Evolutionary conservation across 1,284 basidiomycete species (phyloP), one percentile per base, ranked within the genome.

Genomic region (Trametes sp.): DNA sequence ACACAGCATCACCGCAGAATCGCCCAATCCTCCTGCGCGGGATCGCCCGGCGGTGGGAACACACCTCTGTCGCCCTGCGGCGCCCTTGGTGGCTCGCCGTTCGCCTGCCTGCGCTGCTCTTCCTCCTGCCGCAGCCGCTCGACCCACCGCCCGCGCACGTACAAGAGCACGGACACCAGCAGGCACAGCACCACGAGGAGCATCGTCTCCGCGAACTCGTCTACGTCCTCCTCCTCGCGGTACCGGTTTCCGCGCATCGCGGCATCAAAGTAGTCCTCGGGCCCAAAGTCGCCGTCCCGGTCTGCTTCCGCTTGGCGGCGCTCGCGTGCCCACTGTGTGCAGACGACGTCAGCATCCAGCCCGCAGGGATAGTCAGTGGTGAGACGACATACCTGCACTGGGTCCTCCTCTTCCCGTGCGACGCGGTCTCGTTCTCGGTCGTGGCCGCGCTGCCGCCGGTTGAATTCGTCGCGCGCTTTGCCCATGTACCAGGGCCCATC

Each of bases 241-340:
- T 84, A 77, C 33, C 82, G 77, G 8, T 80, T 83, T 24, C 85
- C 84, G 44, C 88, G 83, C 59, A 86, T 70, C 9, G 86, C 84
- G 2, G 81, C 89, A 28, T 93, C 90, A 70, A 92, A 89, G 75
- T 91, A 92, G 72, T 94, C 92, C 61, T 93, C 91, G 0, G 90
- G 88, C 8, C 89, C 90, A 67, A 88, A 87, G 62, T 94, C 92
- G 51, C 81, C 79, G 42, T 93, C 89, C 23, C 86, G 81, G 31
- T 92, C 92, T 64, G 83, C 81, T 67, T 92, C 92, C 7, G 87
- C 87, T 54, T 86, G 84, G 65, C 88, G 81, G 51, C 89, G 84
- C 23, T 92, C 87, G 56, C 89, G 81, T 24, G 92, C 92, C 90
- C 91, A 94, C 87, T 92, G 73, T 4, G 28, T 41, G 29, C 38